These are phyloP conservation scores for Polysphondylium violaceum DNA, from an alignment of 78 protist species.

Conservation along the genomic window DNA sequence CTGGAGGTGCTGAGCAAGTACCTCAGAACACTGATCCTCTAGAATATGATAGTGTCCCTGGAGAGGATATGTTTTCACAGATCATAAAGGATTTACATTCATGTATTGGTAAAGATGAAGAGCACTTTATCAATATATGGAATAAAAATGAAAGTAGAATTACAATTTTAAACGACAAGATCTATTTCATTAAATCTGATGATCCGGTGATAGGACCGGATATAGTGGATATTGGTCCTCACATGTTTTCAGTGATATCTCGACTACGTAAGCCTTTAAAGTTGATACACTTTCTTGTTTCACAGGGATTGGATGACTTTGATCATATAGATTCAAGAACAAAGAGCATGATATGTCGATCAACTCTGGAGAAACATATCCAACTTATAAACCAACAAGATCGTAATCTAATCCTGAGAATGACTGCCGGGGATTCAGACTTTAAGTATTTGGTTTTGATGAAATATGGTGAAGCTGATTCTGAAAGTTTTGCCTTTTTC, in stretches of 20 bases:
- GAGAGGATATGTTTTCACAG: too few species aligned
- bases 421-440: neutral
- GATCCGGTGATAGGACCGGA: too few species aligned
- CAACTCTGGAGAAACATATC: neutral
- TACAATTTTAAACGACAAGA: too few species aligned
- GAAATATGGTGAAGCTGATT: neutral
- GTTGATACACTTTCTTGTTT: neutral
- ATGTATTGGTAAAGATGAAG: neutral
- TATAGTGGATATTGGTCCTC: neutral
- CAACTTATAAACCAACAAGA: neutral
- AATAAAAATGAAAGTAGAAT: neutral
- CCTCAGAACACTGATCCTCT: too few species aligned
- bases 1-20: neutral
- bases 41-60: too few species aligned
- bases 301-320: neutral
- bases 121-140: neutral
- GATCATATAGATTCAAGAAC: neutral
- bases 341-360: neutral
- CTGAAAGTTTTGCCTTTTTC: too few species aligned
- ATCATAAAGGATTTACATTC: neutral
- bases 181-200: neutral
- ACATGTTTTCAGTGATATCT: too few species aligned
- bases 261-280: neutral
- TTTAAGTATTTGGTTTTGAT: neutral
- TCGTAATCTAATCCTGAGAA: neutral